Evolutionary conservation across 768 basidiomycete species (phyloP).

Genomic region (Phylloporus arenicola): DNA sequence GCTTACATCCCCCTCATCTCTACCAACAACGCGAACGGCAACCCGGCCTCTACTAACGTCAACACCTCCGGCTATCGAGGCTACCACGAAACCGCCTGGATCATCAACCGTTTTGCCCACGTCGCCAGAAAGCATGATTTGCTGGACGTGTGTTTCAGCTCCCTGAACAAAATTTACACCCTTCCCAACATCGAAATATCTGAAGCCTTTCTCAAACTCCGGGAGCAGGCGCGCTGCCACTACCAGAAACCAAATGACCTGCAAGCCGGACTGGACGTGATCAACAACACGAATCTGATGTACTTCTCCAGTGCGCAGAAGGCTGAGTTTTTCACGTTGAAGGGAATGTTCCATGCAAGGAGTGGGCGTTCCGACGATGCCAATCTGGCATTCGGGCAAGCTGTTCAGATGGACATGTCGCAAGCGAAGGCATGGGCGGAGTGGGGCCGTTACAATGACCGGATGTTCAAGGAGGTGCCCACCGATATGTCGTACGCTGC

Average conservation of each 20-base stretch:
- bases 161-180: conserved; percentile 95
- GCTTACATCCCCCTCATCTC: conserved; percentile 89
- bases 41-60: conserved; percentile 49
- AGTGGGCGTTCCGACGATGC: conserved; percentile 85
- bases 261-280: conserved; percentile 92
- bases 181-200: conserved; percentile 99
- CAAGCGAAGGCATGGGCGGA: conserved; percentile 98
- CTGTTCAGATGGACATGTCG: conserved; percentile 91
- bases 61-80: conserved; percentile 92
- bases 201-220: conserved; percentile 96
- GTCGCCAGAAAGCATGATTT: conserved; percentile 96
- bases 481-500: conserved; percentile 71
- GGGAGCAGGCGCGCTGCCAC: conserved; percentile 97
- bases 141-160: conserved; percentile 91
- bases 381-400: conserved; percentile 86
- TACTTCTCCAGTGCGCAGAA: conserved; percentile 95
- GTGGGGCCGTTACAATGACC: conserved; percentile 94
- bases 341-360: conserved; percentile 96
- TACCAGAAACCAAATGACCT: conserved; percentile 94
- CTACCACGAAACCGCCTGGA: conserved; percentile 99
- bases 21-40: conserved; percentile 46
- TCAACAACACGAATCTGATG: conserved; percentile 98
- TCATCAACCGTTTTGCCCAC: conserved; percentile 98
- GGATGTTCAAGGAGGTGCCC: conserved; percentile 84
- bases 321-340: conserved; percentile 96